phyloP scores from a whole-genome alignment of 1,139 yeast genomes.

The Tardiomyces blankii region DNA sequence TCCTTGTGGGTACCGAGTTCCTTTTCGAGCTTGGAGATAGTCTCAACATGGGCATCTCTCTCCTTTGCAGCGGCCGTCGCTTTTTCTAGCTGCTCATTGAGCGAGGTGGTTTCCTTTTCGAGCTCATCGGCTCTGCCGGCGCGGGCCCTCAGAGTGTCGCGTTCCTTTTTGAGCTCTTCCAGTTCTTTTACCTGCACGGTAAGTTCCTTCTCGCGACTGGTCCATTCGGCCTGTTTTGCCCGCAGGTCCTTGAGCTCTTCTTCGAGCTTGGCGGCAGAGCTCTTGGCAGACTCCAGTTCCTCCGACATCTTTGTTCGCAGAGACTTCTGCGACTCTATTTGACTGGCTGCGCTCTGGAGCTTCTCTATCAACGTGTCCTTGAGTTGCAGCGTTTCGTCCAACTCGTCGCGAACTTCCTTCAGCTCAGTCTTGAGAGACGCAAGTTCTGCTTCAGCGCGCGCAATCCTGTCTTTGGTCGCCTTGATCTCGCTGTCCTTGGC shows the following conservation, averaged over 20 bases:
- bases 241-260: conserved; percentile 6
- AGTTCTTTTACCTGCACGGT: conserved; percentile 2
- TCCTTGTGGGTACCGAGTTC: background rate
- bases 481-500: conserved; percentile 8
- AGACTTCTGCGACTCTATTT: conserved; percentile 7
- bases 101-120: background rate
- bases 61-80: background rate
- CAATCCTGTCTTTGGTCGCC: conserved; percentile 5
- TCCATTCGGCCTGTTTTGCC: background rate
- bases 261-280: conserved; percentile 8
- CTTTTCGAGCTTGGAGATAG: background rate
- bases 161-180: conserved; percentile 2
- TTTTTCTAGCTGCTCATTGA: background rate
- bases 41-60: background rate
- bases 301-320: conserved; percentile 10
- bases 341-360: conserved; percentile 13
- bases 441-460: background rate
- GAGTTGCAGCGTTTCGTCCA: conserved; percentile 16
- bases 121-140: background rate
- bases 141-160: background rate
- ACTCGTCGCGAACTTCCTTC: conserved; percentile 12
- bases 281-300: conserved; percentile 7
- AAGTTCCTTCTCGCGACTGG: background rate
- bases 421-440: conserved; percentile 9
- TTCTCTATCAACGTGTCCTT: conserved; percentile 22